Conservation (phyloP, 768 basidiomycete genomes). For the Leccinum incarnatum region DNA sequence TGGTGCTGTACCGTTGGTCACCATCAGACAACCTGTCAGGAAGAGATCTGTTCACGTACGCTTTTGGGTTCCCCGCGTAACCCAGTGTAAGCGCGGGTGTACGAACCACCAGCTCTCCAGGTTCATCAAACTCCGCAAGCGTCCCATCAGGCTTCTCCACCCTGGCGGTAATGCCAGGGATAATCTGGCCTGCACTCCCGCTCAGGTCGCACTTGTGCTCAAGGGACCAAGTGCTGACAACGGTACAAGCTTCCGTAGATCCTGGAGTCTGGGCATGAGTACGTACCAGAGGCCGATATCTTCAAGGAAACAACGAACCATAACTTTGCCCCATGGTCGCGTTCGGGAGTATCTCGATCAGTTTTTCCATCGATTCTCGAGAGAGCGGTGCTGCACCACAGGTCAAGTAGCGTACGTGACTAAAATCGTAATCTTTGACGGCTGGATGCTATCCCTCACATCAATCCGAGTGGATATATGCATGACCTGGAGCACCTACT, state of each 20-base stretch:
- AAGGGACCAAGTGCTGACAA: constrained; percentile 46
- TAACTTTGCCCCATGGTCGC: constrained; percentile 60
- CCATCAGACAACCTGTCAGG: constrained; percentile 6
- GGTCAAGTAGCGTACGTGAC: constrained; percentile 37
- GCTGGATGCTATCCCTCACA: constrained; percentile 34
- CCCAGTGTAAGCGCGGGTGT: constrained; percentile 60
- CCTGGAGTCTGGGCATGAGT: constrained; percentile 34
- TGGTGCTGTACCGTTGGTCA: constrained; percentile 41
- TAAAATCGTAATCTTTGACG: constrained; percentile 38
- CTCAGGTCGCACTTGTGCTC: constrained; percentile 44
- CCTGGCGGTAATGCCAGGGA: constrained; percentile 55
- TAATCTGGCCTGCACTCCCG: constrained; percentile 56
- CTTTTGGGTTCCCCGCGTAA: constrained; percentile 56
- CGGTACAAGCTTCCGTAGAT: constrained; percentile 61
- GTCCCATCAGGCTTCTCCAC: constrained; percentile 59
- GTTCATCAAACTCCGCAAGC: constrained; percentile 53
- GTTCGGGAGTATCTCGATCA: constrained; percentile 45
- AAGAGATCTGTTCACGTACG: constrained; percentile 41
- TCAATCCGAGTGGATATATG: background rate
- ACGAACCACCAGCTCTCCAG: constrained; percentile 59
- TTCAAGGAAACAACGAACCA: constrained; percentile 34
- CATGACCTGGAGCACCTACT: constrained; percentile 25
- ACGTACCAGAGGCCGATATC: background rate
- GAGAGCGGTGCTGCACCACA: constrained; percentile 61
- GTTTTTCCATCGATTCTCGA: constrained; percentile 44